Conservation (phyloP, 345 rosid species). For the Reutealis trisperma region DNA sequence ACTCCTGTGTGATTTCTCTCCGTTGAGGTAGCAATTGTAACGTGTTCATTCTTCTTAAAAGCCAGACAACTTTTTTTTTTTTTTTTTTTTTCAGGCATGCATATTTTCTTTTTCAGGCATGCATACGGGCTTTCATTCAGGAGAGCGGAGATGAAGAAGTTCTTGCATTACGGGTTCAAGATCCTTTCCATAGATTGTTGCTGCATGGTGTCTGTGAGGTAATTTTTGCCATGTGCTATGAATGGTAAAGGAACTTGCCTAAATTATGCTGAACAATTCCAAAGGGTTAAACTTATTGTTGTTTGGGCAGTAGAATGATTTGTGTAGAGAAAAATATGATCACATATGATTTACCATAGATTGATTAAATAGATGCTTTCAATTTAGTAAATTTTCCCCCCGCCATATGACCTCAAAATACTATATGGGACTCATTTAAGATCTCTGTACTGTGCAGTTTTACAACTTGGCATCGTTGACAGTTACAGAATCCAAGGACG, state of each 20-base stretch:
- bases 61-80: not conserved
- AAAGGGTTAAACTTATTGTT: not conserved
- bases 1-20: not conserved
- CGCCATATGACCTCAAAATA: not conserved
- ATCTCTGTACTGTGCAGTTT: constrained; percentile 49
- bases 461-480: constrained; percentile 81
- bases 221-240: constrained; percentile 6
- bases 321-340: not conserved
- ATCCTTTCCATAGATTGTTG: constrained; percentile 84
- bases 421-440: not conserved
- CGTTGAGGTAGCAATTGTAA: not conserved
- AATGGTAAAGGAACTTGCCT: not conserved
- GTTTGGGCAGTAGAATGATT: not conserved
- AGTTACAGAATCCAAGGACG: constrained; percentile 44
- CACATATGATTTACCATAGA: not conserved
- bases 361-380: not conserved
- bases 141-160: constrained; percentile 55
- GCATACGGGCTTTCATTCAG: constrained; percentile 61
- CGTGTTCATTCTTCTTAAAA: constrained; percentile 4
- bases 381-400: not conserved
- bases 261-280: not conserved
- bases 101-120: constrained; percentile 44
- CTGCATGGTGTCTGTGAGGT: constrained; percentile 98
- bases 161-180: constrained; percentile 72
- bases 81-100: not conserved